Evolutionary conservation across 2,329 filamentous ascomycete species (phyloP).

Genomic region (Dactylellina haptotyla): DNA sequence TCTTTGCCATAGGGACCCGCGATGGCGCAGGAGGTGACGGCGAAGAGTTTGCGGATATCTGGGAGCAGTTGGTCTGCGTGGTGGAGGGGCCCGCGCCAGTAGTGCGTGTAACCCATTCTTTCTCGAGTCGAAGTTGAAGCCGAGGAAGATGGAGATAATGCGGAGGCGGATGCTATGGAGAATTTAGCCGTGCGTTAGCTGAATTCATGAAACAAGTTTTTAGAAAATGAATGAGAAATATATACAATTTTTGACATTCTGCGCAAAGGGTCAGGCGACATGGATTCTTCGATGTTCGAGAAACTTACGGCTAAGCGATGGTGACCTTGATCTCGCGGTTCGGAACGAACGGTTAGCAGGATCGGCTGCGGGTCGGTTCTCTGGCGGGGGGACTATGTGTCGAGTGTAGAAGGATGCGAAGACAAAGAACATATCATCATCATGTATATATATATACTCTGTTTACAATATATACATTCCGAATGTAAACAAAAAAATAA

Average conservation of each 20-base stretch:
- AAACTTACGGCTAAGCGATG: neutral
- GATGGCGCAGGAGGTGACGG: neutral
- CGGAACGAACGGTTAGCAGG: no score
- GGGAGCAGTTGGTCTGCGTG: neutral
- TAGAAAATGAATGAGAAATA: neutral
- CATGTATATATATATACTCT: neutral
- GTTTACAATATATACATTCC: no score
- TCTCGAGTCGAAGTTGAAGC: neutral
- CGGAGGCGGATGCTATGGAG: neutral
- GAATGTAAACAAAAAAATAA: no score
- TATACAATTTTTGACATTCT: no score
- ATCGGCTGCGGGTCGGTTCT: neutral
- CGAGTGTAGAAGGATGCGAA: constrained; percentile 14
- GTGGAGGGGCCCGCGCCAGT: constrained; percentile 21
- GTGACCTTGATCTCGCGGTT: neutral
- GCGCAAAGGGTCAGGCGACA: no score
- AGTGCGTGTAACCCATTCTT: constrained; percentile 44
- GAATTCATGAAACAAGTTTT: neutral
- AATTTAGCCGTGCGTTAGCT: neutral
- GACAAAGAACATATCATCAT: constrained; percentile 14
- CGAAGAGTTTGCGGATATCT: constrained; percentile 10
- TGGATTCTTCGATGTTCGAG: neutral
- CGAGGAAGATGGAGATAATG: neutral
- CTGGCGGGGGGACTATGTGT: neutral
- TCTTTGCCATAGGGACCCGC: neutral